Percentiles rank a stretch among this genome's conserved stretches.
phyloP scores from a whole-genome alignment of 1,139 yeast species.

The Taiozyma sp. region DNA sequence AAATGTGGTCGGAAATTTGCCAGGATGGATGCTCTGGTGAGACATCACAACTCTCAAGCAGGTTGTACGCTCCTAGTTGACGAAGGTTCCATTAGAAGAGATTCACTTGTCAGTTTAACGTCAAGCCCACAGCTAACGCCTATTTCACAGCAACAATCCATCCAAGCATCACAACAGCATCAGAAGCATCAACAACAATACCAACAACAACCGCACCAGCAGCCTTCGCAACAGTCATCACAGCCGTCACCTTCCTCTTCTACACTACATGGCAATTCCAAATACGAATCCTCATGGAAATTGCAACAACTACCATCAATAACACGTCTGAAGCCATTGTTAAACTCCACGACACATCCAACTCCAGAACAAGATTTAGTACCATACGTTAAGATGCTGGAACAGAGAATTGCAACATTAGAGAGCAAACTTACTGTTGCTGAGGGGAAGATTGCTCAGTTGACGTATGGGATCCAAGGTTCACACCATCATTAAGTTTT shows the following conservation, averaged over 20 bases:
- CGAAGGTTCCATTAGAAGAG: slow-evolving; percentile 6
- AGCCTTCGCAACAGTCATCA: neutral
- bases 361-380: slow-evolving; percentile 8
- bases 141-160: neutral
- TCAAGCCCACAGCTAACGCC: neutral
- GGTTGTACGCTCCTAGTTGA: slow-evolving; percentile 20
- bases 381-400: slow-evolving; percentile 19
- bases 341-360: slow-evolving; percentile 1
- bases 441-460: slow-evolving; percentile 29
- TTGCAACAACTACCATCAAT: slow-evolving; percentile 11
- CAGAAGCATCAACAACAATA: neutral
- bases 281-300: slow-evolving; percentile 13
- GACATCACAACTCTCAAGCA: slow-evolving; percentile 45
- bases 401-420: slow-evolving; percentile 24
- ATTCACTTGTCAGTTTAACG: neutral
- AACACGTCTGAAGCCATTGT: slow-evolving; percentile 9
- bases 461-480: slow-evolving; percentile 10
- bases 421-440: slow-evolving; percentile 30
- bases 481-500: neutral
- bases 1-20: slow-evolving; percentile 66
- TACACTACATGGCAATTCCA: neutral
- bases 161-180: neutral
- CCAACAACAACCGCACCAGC: neutral
- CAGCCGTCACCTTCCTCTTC: neutral
- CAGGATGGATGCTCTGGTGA: slow-evolving; percentile 67